Percentiles rank a stretch among this genome's conserved stretches.
These are phyloP conservation scores for Hemerocallis citrina DNA, from an alignment of 106 monocot species.

Conservation along the genomic window DNA sequence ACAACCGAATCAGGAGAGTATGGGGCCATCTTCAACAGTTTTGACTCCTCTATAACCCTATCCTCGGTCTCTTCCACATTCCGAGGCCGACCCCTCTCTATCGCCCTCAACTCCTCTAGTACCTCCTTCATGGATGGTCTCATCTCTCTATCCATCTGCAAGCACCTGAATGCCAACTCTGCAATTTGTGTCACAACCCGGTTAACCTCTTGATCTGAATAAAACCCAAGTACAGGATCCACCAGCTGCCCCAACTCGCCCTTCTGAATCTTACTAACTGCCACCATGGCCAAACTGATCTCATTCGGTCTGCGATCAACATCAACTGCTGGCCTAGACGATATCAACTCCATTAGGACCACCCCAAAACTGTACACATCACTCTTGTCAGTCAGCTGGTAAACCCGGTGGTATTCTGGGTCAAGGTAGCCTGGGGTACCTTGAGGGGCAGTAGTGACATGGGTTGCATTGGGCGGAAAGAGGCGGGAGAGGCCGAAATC, in stretches of 20 bases:
- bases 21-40: neutral
- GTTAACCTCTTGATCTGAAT: slow-evolving; percentile 14
- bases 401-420: slow-evolving; percentile 45
- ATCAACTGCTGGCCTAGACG: slow-evolving; percentile 48
- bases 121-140: slow-evolving; percentile 42
- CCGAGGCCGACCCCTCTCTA: neutral
- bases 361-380: slow-evolving; percentile 35
- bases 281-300: slow-evolving; percentile 40
- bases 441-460: slow-evolving; percentile 40
- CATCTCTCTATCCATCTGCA: slow-evolving; percentile 38
- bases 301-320: slow-evolving; percentile 19
- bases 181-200: slow-evolving; percentile 23
- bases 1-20: slow-evolving; percentile 7
- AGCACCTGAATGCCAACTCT: slow-evolving; percentile 34
- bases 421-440: slow-evolving; percentile 58
- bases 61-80: neutral
- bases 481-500: slow-evolving; percentile 49
- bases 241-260: slow-evolving; percentile 23
- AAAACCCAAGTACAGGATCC: slow-evolving; percentile 26
- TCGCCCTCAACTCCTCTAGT: slow-evolving; percentile 16
- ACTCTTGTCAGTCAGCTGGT: slow-evolving; percentile 46
- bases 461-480: slow-evolving; percentile 18
- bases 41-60: neutral
- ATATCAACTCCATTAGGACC: slow-evolving; percentile 35
- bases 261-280: slow-evolving; percentile 25